These are phyloP conservation scores for Teratosphaeria nubilosa DNA, from an alignment of 2,329 filamentous ascomycete species.

Conservation along the genomic window DNA sequence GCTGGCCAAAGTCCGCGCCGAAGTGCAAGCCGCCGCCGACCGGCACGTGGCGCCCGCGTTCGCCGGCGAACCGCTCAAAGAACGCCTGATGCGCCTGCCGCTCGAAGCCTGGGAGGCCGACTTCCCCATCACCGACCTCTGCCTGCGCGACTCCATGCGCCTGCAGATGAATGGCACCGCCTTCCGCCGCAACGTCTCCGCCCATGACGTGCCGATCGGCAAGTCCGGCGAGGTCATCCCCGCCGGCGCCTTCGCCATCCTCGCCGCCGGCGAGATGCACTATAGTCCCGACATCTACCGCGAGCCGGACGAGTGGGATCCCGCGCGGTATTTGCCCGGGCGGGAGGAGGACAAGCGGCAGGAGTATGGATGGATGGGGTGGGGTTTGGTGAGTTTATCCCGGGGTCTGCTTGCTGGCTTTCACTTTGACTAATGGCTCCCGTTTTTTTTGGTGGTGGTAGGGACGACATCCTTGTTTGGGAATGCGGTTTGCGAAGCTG, in stretches of 20 bases:
- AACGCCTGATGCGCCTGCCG: constrained; percentile 34
- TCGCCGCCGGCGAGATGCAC: constrained; percentile 40
- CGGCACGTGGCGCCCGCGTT: constrained; percentile 30
- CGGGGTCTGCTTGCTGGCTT: no score
- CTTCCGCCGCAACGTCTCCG: constrained; percentile 44
- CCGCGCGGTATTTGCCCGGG: constrained; percentile 37
- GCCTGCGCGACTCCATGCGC: constrained; percentile 45
- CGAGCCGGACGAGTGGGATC: constrained; percentile 42
- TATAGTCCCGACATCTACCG: constrained; percentile 40
- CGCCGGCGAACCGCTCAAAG: constrained; percentile 24
- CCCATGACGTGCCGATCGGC: constrained; percentile 36
- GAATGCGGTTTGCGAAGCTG: constrained; percentile 42
- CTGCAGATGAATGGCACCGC: constrained; percentile 38
- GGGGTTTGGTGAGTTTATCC: constrained; percentile 16
- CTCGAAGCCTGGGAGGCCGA: constrained; percentile 47
- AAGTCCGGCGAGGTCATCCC: constrained; percentile 41
- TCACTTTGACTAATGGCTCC: no score
- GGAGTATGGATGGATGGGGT: constrained; percentile 23
- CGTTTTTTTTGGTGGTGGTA: no score
- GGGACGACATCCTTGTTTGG: constrained; percentile 35
- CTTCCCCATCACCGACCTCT: constrained; percentile 44
- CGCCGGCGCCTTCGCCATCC: constrained; percentile 36
- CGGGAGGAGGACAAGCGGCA: constrained; percentile 39
- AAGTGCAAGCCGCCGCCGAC: constrained; percentile 38
- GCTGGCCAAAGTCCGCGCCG: constrained; percentile 34